Conservation (phyloP, 2,329 filamentous ascomycete species). For the Rhytidhysteron rufulum region DNA sequence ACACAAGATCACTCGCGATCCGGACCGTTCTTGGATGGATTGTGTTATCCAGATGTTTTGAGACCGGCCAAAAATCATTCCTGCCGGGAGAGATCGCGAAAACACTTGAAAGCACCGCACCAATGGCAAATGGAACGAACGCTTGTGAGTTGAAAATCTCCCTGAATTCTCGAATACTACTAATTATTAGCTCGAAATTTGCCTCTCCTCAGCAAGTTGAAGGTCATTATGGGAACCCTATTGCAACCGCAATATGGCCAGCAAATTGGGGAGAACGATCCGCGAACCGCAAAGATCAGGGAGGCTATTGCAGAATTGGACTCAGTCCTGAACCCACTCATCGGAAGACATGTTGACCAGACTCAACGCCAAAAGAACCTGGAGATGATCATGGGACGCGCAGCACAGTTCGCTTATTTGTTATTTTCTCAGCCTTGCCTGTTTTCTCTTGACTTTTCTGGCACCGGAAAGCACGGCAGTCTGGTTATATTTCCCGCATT, state of each 20-base stretch:
- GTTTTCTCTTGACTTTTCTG: constrained; percentile 32
- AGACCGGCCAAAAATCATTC: constrained; percentile 15
- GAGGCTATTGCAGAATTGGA: constrained; percentile 18
- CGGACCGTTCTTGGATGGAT: constrained; percentile 30
- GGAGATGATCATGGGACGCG: constrained; percentile 30
- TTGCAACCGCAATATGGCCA: constrained; percentile 22
- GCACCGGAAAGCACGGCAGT: constrained; percentile 18
- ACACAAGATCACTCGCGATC: constrained; percentile 24
- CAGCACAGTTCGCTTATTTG: constrained; percentile 28
- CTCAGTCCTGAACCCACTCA: constrained; percentile 23
- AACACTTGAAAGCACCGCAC: constrained; percentile 16
- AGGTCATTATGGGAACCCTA: constrained; percentile 25
- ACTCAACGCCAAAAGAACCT: constrained; percentile 26
- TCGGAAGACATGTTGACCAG: constrained; percentile 22
- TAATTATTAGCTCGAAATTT: constrained; percentile 12
- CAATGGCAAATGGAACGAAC: constrained; percentile 14
- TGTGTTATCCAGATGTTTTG: constrained; percentile 18
- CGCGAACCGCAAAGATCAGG: constrained; percentile 20
- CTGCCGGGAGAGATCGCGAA: constrained; percentile 24
- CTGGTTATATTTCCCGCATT: constrained; percentile 33
- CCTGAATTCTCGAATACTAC: background rate
- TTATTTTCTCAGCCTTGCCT: constrained; percentile 32
- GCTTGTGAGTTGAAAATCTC: background rate
- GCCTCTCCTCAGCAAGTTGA: constrained; percentile 25
- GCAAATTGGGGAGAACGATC: constrained; percentile 20